phyloP scores from a whole-genome alignment of 257 asterid species.

The Cordia subcordata region DNA sequence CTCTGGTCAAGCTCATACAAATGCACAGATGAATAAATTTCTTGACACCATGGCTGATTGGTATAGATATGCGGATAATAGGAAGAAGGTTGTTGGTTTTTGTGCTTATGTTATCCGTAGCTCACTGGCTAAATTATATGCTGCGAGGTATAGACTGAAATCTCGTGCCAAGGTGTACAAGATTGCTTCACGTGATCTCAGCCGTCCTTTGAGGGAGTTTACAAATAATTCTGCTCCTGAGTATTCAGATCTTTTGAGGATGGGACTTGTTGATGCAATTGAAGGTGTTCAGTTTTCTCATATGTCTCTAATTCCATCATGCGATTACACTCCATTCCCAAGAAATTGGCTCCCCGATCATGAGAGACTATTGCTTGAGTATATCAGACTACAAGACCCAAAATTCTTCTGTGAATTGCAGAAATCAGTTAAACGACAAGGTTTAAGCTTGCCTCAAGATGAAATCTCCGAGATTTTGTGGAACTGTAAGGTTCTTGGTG shows the following conservation, averaged over 20 bases:
- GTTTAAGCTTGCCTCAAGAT: slow-evolving; percentile 68
- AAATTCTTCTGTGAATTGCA: slow-evolving; percentile 65
- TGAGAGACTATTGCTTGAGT: slow-evolving; percentile 69
- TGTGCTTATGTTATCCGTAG: slow-evolving; percentile 93
- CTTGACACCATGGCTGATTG: slow-evolving; percentile 96
- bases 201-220: slow-evolving; percentile 71
- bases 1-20: slow-evolving; percentile 96
- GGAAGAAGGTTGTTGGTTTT: slow-evolving; percentile 87
- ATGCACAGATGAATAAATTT: slow-evolving; percentile 88
- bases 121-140: slow-evolving; percentile 90
- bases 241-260: slow-evolving; percentile 87
- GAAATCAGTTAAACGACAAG: slow-evolving; percentile 54
- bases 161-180: slow-evolving; percentile 93
- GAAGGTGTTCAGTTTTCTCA: slow-evolving; percentile 91
- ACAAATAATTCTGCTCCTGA: slow-evolving; percentile 86
- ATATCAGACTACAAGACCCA: slow-evolving; percentile 66
- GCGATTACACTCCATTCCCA: slow-evolving; percentile 90
- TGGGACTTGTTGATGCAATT: slow-evolving; percentile 89
- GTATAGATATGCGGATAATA: slow-evolving; percentile 90
- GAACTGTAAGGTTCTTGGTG: slow-evolving; percentile 74
- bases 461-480: slow-evolving; percentile 72
- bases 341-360: slow-evolving; percentile 90
- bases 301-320: slow-evolving; percentile 70
- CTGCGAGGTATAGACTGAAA: slow-evolving; percentile 88
- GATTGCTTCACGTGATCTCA: slow-evolving; percentile 78